These are phyloP conservation scores for Colletotrichum truncatum DNA, from an alignment of 2,329 filamentous ascomycete species.

Conservation along the genomic window DNA sequence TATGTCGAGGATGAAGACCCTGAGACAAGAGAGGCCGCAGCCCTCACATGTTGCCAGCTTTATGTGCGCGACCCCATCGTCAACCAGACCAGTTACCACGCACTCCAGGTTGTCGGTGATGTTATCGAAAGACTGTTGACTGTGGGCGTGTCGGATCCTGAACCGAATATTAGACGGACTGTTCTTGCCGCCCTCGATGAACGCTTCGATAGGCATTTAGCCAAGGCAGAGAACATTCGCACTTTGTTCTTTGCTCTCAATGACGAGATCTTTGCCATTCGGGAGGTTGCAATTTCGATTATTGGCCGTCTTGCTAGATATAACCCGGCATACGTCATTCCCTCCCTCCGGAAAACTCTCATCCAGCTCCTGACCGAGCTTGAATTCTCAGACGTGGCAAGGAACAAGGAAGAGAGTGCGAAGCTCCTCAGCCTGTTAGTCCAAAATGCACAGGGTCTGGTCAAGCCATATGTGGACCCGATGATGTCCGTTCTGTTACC, in stretches of 20 bases:
- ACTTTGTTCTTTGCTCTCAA: constrained; percentile 96
- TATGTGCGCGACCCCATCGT: constrained; percentile 98
- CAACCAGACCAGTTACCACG: constrained; percentile 96
- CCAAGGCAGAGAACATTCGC: constrained; percentile 96
- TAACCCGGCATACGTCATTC: constrained; percentile 98
- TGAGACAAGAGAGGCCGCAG: constrained; percentile 92
- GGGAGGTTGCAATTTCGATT: constrained; percentile 95
- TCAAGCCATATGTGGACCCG: constrained; percentile 96
- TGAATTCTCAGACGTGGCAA: constrained; percentile 92
- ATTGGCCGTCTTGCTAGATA: constrained; percentile 91
- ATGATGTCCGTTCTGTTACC: constrained; percentile 96
- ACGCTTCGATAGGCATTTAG: constrained; percentile 95
- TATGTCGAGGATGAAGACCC: constrained; percentile 97
- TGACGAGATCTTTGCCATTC: constrained; percentile 90
- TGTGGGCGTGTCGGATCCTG: constrained; percentile 91
- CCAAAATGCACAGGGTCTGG: constrained; percentile 89
- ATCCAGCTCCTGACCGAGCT: constrained; percentile 97
- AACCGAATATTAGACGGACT: constrained; percentile 87
- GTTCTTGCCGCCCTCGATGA: constrained; percentile 90
- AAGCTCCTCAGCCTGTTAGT: constrained; percentile 92
- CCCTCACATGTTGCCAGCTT: constrained; percentile 96
- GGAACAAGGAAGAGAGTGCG: constrained; percentile 96
- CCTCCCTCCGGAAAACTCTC: constrained; percentile 91
- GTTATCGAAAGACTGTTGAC: constrained; percentile 97
- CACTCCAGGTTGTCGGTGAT: constrained; percentile 95